Base-by-base conservation (phyloP, 306 rosid genomes). In the Rosa multiflora region DNA sequence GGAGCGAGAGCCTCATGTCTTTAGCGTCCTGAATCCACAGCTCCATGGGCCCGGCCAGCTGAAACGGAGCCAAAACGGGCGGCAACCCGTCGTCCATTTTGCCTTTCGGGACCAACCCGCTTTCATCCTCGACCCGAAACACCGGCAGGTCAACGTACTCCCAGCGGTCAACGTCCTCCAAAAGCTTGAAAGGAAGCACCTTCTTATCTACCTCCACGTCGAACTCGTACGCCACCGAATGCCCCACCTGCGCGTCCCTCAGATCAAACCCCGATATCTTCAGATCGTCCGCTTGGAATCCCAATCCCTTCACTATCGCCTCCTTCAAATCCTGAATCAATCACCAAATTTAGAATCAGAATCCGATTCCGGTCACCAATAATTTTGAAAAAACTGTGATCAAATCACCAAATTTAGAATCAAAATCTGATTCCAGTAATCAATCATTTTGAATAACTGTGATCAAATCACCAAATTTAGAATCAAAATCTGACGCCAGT, bases 31-130 rank as follows among this genome's bases (percentile, higher is more conserved):
- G 95, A 76, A 95, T 89, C 98, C 99, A 95, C 20, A 95, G 90
- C 84, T 95, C 99, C 96, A 95, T 91, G 7, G 99, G 99, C 47
- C 99, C 97, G 15, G 96, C 98, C n/a, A 95, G 86, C 85, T 90
- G 93, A 79, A 95, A 95, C 17, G 99, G 99, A 64, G 97, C 91
- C 87, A 95, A 84, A 83, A 92, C 91, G 1, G 97, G 99, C 15
- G 99, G 97, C 69, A 87, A 85, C 53, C 73, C 82, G 6, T 67
- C 29, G 1, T 46, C 87, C n/a, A 75, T 42, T 39, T 48, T 78
- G 42, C 79, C 79, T 69, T 82, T 91, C 83, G 67, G 79, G 13
- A 88, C 90, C 86, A 91, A 67, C 15, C 82, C 89, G 18, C 67
- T 85, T 32, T 83, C 82, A 2, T 82, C 82, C 82, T 92, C 88